Base-by-base conservation (phyloP, 495 filamentous ascomycete species). In the Neurospora pannonica region DNA sequence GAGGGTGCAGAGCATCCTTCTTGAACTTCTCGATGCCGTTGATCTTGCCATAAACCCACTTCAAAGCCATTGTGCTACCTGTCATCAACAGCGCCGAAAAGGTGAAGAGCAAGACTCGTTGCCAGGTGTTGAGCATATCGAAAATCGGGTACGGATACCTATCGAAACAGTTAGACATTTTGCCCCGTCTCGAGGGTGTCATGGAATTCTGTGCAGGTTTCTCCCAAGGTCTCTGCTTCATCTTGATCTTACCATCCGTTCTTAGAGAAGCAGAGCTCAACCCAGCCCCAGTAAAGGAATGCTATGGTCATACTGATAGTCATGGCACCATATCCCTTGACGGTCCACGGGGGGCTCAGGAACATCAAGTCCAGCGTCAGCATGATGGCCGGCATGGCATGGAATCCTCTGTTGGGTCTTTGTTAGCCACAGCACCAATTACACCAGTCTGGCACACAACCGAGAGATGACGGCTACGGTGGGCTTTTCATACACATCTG, bases 131-230 rank as follows among this genome's bases (percentile, higher is more conserved):
- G 37, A 96, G 80, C 28, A 89, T 80, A 4, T 86, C 89, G 74
- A 97, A 92, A 19, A 97, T 87, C 4, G 94, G 94, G 84, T 97
- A 97, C 4, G 94, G 94, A 76, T 97, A 97, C 85, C 90, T 92
- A 73, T 24, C 28, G 9, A 70, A 31, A 36, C 19, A 48, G 76
- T 81, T 73, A 80, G 78, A 21, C 76, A 71, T 60, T 21, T 60
- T 15, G 21, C 0, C 0, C 6, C 15, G 2, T 31, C 5, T 28
- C n/a, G 42, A 73, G 70, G 74, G 72, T 46, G 19, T 43, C 71
- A 38, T 19, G 31, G 17, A 72, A 74, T 37, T 74, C 40, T 21
- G 6, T 70, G 31, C 40, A 46, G 11, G 21, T 24, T 62, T 60
- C 5, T 10, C 54, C 28, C 54, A 34, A 8, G 54, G 15, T 28